phyloP scores from a whole-genome alignment of 225 moss, liverwort and hornwort species.

The Physcomitrellopsis africana region DNA sequence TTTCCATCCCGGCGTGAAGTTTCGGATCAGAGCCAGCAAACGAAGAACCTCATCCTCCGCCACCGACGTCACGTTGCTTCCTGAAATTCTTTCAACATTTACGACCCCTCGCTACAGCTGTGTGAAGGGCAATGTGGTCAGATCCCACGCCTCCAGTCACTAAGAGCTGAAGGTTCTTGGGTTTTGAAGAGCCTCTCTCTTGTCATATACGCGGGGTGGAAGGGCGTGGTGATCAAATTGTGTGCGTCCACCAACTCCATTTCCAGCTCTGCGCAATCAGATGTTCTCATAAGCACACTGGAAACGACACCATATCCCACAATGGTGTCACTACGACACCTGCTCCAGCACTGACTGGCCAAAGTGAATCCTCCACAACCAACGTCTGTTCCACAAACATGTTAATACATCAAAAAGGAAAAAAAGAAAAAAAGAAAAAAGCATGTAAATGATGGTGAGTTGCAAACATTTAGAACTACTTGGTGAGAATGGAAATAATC shows the following conservation, averaged over 20 bases:
- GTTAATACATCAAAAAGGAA: too few species aligned
- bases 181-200: slow-evolving; percentile 51
- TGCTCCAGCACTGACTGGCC: neutral
- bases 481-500: too few species aligned
- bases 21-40: slow-evolving; percentile 56
- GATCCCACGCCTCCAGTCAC: slow-evolving; percentile 73
- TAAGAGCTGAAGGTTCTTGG: slow-evolving; percentile 59
- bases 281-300: neutral
- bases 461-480: too few species aligned
- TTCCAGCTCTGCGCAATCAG: slow-evolving; percentile 53
- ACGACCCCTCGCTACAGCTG: too few species aligned
- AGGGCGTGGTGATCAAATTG: slow-evolving; percentile 66
- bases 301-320: neutral
- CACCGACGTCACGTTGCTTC: slow-evolving; percentile 71
- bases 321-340: neutral
- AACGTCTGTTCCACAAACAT: slow-evolving; percentile 26
- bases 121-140: too few species aligned
- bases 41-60: slow-evolving; percentile 72
- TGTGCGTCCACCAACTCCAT: slow-evolving; percentile 68
- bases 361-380: slow-evolving; percentile 37
- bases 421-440: too few species aligned
- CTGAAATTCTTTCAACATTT: slow-evolving; percentile 66
- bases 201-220: too few species aligned
- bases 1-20: slow-evolving; percentile 56
- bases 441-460: too few species aligned